phyloP scores from a whole-genome alignment of 306 rosid species.

The Inga leiocalycina region DNA sequence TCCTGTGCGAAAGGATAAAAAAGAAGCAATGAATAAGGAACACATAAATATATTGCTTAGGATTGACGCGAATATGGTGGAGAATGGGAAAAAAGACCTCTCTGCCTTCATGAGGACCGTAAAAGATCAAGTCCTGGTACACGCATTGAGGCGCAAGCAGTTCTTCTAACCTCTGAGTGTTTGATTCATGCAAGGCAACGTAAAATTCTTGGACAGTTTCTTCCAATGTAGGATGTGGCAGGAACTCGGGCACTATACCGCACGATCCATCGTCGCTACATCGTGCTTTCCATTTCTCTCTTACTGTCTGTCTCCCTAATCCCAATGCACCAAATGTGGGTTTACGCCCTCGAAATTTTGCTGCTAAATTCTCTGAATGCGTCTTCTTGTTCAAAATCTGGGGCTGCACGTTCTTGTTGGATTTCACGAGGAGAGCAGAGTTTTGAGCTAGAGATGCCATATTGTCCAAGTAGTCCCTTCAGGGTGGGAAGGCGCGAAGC shows the following conservation, averaged over 20 bases:
- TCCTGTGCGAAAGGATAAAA: slow-evolving; percentile 6
- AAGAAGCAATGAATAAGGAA: background rate
- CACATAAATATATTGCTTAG: background rate
- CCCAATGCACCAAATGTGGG: slow-evolving; percentile 9
- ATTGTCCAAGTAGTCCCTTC: too few species aligned
- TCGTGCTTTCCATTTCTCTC: slow-evolving; percentile 42
- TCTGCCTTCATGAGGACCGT: slow-evolving; percentile 4
- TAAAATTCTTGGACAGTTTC: slow-evolving; percentile 37
- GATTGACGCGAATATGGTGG: background rate
- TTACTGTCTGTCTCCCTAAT: background rate
- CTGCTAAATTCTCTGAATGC: background rate
- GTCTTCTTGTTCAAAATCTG: background rate
- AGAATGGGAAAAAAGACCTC: background rate
- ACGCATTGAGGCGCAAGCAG: slow-evolving; percentile 41
- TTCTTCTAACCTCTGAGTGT: slow-evolving; percentile 32
- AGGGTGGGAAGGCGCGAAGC: background rate
- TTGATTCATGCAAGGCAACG: slow-evolving; percentile 37
- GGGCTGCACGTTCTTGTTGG: background rate
- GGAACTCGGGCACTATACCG: slow-evolving; percentile 30
- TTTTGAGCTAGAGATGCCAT: slow-evolving; percentile 21
- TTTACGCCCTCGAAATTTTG: background rate
- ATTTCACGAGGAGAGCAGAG: background rate
- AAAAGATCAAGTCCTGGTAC: slow-evolving; percentile 51
- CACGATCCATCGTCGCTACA: slow-evolving; percentile 44
- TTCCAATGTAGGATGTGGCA: slow-evolving; percentile 24